Base-by-base conservation (phyloP, 2,329 filamentous ascomycete genomes). In the Nemania serpens region DNA sequence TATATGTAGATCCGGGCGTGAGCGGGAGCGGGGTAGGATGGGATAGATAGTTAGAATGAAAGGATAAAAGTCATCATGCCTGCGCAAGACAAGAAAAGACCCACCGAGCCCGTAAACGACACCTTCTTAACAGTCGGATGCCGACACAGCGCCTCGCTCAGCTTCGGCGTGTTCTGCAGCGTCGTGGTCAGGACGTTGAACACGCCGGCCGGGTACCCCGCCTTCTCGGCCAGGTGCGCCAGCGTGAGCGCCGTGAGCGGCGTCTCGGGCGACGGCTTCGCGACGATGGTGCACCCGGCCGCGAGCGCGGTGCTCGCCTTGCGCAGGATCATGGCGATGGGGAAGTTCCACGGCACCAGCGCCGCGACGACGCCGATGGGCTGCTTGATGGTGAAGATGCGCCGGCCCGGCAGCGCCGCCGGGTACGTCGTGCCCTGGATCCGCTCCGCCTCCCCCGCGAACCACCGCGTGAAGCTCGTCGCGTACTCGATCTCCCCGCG, bases 181-280 rank as follows among this genome's bases (percentile, higher is more conserved):
- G 76, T 79, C 0, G 81, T 81, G 0, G 79, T 79, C 49, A 82
- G 47, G 2, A 82, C 75, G 46, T 81, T 81, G 20, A 96, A 82
- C 0, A 88, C 88, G 2, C 91, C 91, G 42, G 86, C 84, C 0
- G 91, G 91, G 43, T 93, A 89, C 0, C 91, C 91, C 1, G 91
- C 91, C 18, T 87, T 82, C 45, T 83, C 78, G 0, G 84, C 84
- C 34, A 88, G 73, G 70, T 79, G 71, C 9, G 78, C 84, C n/a
- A 88, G 70, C 2, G 80, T 78, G 15, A 87, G 73, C 0, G 83
- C 80, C 1, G 82, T 83, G 36, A 88, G 77, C 0, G 85, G 85
- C 1, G 85, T 87, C 73, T 91, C 88, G 0, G 88, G 88, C 3
- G 85, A 88, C 2, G 89, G 87, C 75, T 91, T 91, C 15, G 85